Conservation (phyloP, 2,329 filamentous ascomycete genomes). For the Penicillium brasilianum region DNA sequence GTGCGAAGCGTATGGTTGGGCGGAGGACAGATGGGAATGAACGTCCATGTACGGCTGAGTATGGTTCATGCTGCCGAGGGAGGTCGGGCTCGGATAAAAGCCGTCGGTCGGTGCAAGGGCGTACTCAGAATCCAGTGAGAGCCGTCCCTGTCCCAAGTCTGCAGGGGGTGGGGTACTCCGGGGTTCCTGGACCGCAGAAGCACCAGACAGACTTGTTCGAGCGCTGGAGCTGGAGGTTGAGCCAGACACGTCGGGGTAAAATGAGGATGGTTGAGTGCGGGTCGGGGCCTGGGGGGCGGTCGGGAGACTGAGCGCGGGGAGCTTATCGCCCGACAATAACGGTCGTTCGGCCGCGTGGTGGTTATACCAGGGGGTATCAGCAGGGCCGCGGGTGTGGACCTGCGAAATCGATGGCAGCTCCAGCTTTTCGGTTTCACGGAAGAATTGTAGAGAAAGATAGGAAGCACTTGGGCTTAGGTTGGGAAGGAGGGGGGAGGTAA, state of each 20-base stretch:
- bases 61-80: constrained; percentile 74
- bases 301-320: constrained; percentile 72
- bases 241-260: constrained; percentile 66
- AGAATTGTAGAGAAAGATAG: constrained; percentile 29
- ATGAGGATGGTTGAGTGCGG: constrained; percentile 51
- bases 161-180: constrained; percentile 74
- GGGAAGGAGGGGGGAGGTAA: constrained; percentile 16
- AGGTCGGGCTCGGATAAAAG: constrained; percentile 49
- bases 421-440: constrained; percentile 80
- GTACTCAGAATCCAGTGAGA: constrained; percentile 45
- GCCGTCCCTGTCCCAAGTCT: constrained; percentile 53
- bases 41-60: constrained; percentile 85
- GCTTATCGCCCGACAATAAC: constrained; percentile 73
- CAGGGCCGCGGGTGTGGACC: constrained; percentile 77
- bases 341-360: constrained; percentile 68
- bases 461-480: constrained; percentile 2
- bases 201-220: constrained; percentile 62
- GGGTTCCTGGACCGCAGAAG: constrained; percentile 53
- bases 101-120: constrained; percentile 41
- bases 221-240: constrained; percentile 55
- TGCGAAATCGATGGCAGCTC: constrained; percentile 87
- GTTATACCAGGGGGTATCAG: constrained; percentile 73
- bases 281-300: constrained; percentile 70
- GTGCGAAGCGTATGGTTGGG: constrained; percentile 75
- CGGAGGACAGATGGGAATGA: constrained; percentile 76